phyloP scores from a whole-genome alignment of 345 rosid genomes.

The Turritis glabra region DNA sequence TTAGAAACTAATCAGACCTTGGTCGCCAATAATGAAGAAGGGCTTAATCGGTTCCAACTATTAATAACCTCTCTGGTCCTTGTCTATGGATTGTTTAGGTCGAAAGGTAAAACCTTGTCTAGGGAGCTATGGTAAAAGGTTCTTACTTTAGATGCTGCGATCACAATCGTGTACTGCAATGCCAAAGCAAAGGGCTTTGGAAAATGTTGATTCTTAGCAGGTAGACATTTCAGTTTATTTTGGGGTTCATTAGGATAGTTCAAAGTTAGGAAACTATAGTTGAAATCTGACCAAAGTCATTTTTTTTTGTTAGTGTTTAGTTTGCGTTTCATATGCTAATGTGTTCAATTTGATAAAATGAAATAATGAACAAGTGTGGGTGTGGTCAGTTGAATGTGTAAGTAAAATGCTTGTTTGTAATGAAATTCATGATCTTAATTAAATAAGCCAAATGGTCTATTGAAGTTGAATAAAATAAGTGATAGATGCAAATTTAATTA shows the following conservation, averaged over 20 bases:
- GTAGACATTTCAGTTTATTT: neutral
- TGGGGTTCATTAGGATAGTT: neutral
- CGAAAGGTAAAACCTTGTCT: constrained; percentile 3
- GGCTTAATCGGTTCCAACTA: neutral
- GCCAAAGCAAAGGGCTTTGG: neutral
- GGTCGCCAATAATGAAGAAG: neutral
- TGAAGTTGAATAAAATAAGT: neutral
- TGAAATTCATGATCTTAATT: neutral
- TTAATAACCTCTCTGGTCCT: neutral
- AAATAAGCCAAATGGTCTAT: neutral
- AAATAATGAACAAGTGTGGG: neutral
- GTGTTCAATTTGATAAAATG: neutral
- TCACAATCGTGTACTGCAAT: neutral
- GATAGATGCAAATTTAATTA: too few species aligned
- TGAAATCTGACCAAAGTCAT: neutral
- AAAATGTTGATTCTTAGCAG: neutral
- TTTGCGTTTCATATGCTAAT: neutral
- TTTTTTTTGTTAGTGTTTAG: neutral
- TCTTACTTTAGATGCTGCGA: neutral
- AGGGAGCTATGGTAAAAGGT: neutral
- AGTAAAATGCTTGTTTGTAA: neutral
- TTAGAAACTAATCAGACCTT: neutral
- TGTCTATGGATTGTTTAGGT: constrained; percentile 25
- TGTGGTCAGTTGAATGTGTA: neutral
- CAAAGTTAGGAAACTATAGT: neutral